phyloP scores from a whole-genome alignment of 306 rosid genomes.

The Prunus armeniaca region DNA sequence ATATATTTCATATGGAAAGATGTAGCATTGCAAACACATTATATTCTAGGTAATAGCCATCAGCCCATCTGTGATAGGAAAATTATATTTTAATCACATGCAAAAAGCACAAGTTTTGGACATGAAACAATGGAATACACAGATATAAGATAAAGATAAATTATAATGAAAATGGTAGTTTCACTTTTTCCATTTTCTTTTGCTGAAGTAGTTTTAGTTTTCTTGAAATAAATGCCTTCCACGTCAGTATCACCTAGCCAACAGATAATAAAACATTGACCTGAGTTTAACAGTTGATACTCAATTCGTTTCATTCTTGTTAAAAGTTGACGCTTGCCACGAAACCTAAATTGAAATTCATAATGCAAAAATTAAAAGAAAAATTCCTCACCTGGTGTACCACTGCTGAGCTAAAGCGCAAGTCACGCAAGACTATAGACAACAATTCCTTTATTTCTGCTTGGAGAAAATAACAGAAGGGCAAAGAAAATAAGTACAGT shows the following conservation, averaged over 20 bases:
- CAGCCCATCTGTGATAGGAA: background rate
- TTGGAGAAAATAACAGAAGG: constrained; percentile 24
- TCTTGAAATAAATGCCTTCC: background rate
- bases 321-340: background rate
- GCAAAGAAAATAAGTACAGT: constrained; percentile 22
- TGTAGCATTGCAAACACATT: background rate
- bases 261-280: background rate
- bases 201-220: background rate
- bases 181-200: background rate
- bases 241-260: background rate
- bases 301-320: background rate
- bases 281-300: background rate
- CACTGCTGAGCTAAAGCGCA: constrained; percentile 83
- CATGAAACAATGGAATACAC: background rate
- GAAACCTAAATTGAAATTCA: background rate
- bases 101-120: background rate
- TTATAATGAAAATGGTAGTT: background rate
- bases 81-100: background rate
- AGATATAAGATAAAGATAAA: background rate
- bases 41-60: background rate
- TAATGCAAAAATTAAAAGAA: constrained; percentile 6
- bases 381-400: constrained; percentile 79
- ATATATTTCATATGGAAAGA: background rate
- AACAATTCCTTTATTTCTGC: constrained; percentile 88
- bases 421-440: constrained; percentile 66